phyloP scores from a whole-genome alignment of 108 stramenopile genomes.

The Stephanodiscus minutulus region DNA sequence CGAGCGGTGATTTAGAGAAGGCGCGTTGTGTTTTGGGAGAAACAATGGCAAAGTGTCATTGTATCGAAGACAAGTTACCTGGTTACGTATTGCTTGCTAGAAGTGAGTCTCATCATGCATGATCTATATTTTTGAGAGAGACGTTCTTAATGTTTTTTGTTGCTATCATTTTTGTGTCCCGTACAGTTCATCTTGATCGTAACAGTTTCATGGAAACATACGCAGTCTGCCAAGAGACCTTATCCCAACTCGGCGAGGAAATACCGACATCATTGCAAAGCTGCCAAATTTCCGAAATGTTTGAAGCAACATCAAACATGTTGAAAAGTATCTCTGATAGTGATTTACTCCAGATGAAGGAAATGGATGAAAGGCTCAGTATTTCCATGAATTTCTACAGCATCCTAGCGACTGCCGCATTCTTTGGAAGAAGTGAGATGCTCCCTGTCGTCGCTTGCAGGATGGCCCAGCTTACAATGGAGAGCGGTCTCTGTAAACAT shows the following conservation, averaged over 20 bases:
- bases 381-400: slow-evolving; percentile 33
- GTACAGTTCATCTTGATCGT: slow-evolving; percentile 1
- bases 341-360: slow-evolving; percentile 25
- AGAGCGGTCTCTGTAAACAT: slow-evolving; percentile 35
- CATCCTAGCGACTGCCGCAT: slow-evolving; percentile 1
- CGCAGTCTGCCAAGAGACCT: slow-evolving; percentile 11
- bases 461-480: slow-evolving; percentile 31
- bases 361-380: too few relatives aligned
- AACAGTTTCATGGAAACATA: slow-evolving; percentile 3
- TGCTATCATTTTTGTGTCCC: not conserved
- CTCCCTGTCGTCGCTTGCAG: slow-evolving; percentile 12
- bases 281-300: not conserved
- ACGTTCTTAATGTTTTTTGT: not conserved
- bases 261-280: slow-evolving; percentile 15
- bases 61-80: too few relatives aligned
- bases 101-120: not conserved
- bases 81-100: slow-evolving; percentile 1
- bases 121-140: not conserved
- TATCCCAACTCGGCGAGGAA: too few relatives aligned
- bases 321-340: not conserved
- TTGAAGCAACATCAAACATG: slow-evolving; percentile 5
- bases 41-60: slow-evolving; percentile 10
- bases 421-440: slow-evolving; percentile 8
- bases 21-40: slow-evolving; percentile 4
- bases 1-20: too few relatives aligned